Evolutionary conservation across 2,329 filamentous ascomycete species (phyloP), one percentile per base, ranked within the genome.

Genomic region (Venturia oleaginea): DNA sequence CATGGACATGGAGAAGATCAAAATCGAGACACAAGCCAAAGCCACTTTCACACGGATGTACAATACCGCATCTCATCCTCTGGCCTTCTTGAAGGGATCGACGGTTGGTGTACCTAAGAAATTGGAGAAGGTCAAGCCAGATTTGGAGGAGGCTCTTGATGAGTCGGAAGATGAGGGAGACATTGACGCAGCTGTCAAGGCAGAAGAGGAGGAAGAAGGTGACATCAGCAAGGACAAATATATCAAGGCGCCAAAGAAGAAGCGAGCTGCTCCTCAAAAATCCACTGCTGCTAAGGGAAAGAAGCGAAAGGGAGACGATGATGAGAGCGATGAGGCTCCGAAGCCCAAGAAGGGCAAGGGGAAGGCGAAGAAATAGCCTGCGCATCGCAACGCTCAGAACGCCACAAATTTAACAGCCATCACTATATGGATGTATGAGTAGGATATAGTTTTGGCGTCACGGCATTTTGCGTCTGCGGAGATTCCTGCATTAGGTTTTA

Each of bases 171-270:
- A 80, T 59, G 80, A 77, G 22, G 74, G 79, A 3, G 83, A 78
- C 1, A 84, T 86, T 42, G 83, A 79, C 1, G 86, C 84, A 0
- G 88, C 89, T 0, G 88, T 90, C 13, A 89, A 92, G 63, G 77
- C 80, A n/a, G 74, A 79, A 3, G 86, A 85, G 0, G 88, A 90
- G 0, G 88, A 91, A 15, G 89, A 92, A 63, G 78, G 86, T n/a
- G 91, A 96, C 73, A 75, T 97, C 62, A 91, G 89, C 72, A 96
- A 93, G 73, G 94, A 99, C 77, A 97, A 97, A 76, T 97, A 96
- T 72, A 92, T 97, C 74, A 96, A 94, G 75, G 84, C 89, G 72
- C 91, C 93, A 15, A 97, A 96, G 81, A 86, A 84, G 68, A 91
- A 87, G 75, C 81, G 80, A 65, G 75, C 77, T 17, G 72, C 79